Evolutionary conservation across 2,329 filamentous ascomycete genomes (phyloP).

Genomic region (Neodidymelliopsis sp.): DNA sequence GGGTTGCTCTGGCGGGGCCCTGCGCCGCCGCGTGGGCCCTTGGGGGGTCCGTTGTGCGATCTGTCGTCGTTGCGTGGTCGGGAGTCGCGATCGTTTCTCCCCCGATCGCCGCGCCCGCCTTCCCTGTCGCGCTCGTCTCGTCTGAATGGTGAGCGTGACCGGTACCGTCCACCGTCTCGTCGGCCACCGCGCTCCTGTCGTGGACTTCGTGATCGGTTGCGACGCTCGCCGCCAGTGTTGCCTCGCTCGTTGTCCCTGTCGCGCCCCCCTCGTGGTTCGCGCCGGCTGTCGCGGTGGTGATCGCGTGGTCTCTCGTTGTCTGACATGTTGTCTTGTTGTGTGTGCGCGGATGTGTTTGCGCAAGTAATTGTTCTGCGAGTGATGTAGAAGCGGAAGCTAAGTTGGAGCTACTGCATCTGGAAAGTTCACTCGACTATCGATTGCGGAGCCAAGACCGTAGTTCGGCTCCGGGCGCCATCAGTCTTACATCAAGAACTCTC

Average conservation of each 20-base stretch:
- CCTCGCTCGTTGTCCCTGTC: conserved; percentile 24
- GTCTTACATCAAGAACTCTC: too few species aligned
- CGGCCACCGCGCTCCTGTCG: conserved; percentile 39
- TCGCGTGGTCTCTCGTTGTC: conserved; percentile 38
- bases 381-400: conserved; percentile 4
- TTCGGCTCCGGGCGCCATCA: too few species aligned
- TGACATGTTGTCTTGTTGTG: conserved; percentile 24
- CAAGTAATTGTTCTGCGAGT: neutral
- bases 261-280: conserved; percentile 29
- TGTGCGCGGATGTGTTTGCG: conserved; percentile 1
- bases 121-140: conserved; percentile 31
- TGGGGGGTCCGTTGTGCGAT: conserved; percentile 27
- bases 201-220: conserved; percentile 46
- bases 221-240: conserved; percentile 35
- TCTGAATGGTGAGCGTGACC: conserved; percentile 39
- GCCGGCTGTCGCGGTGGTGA: conserved; percentile 28
- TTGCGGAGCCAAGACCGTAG: neutral
- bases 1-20: conserved; percentile 17
- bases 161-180: conserved; percentile 31
- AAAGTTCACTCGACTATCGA: conserved; percentile 4
- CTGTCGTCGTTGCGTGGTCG: conserved; percentile 14
- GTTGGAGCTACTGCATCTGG: neutral
- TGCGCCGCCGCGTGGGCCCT: conserved; percentile 34
- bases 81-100: conserved; percentile 21
- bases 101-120: conserved; percentile 23